Percentiles rank a stretch among this genome's conserved stretches.
Conservation (phyloP, 805 yeast species). For the Candida vartiovaarae region DNA sequence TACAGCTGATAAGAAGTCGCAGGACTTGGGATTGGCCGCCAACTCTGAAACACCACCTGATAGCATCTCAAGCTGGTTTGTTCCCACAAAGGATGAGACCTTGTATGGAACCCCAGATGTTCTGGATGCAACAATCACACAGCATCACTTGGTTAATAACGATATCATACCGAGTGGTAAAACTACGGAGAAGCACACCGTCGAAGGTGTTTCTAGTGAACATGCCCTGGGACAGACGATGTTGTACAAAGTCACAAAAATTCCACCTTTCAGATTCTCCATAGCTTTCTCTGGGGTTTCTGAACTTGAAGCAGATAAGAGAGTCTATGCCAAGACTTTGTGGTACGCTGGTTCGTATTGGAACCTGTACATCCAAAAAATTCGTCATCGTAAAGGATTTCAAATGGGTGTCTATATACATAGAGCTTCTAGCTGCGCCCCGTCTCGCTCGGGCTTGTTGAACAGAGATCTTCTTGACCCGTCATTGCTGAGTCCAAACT, state of each 20-base stretch:
- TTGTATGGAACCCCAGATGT: constrained; percentile 37
- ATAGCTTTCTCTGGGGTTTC: constrained; percentile 44
- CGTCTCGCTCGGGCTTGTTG: constrained; percentile 32
- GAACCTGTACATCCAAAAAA: constrained; percentile 49
- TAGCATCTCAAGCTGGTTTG: constrained; percentile 29
- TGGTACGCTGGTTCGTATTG: constrained; percentile 61
- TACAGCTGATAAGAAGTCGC: constrained; percentile 19
- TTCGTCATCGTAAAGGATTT: constrained; percentile 32
- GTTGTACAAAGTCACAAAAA: constrained; percentile 31
- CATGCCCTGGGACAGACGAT: constrained; percentile 2
- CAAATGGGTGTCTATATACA: constrained; percentile 54
- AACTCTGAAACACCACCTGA: constrained; percentile 25
- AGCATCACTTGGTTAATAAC: constrained; percentile 16
- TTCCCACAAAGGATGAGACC: constrained; percentile 43
- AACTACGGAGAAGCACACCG: constrained; percentile 13
- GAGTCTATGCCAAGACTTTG: constrained; percentile 44
- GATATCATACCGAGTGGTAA: constrained; percentile 16
- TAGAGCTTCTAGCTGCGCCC: constrained; percentile 34
- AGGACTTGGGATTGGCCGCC: constrained; percentile 25
- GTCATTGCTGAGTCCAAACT: constrained; percentile 1
- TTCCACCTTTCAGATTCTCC: constrained; percentile 50
- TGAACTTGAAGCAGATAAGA: constrained; percentile 35
- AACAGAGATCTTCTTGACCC: constrained; percentile 30
- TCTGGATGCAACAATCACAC: constrained; percentile 23
- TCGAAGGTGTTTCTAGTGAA: not conserved